Conservation (phyloP, 1,284 basidiomycete genomes). For the Pseudomicrostroma phylloplanum region DNA sequence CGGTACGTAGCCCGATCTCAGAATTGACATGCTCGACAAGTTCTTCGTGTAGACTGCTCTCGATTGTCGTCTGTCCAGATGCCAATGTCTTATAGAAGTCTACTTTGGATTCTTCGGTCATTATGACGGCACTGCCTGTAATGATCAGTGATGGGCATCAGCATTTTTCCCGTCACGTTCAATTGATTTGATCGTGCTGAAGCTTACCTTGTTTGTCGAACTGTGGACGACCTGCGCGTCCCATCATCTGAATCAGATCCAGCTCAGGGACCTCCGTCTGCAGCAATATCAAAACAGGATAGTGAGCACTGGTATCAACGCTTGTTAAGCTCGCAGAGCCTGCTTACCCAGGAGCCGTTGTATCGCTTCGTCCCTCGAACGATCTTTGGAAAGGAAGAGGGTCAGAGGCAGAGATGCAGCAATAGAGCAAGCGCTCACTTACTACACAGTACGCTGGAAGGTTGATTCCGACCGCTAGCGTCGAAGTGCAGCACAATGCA, state of each 20-base stretch:
- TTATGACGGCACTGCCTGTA: slow-evolving; percentile 28
- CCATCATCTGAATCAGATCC: slow-evolving; percentile 59
- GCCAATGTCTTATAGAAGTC: slow-evolving; percentile 30
- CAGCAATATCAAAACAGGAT: too few relatives aligned
- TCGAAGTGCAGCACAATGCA: slow-evolving; percentile 58
- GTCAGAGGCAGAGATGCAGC: too few relatives aligned
- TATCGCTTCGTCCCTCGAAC: slow-evolving; percentile 37
- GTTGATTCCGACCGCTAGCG: slow-evolving; percentile 81
- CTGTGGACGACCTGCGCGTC: slow-evolving; percentile 76
- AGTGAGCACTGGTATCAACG: background rate
- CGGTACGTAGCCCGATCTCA: slow-evolving; percentile 22
- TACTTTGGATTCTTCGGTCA: slow-evolving; percentile 33
- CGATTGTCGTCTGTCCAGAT: slow-evolving; percentile 26
- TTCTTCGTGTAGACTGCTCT: slow-evolving; percentile 26
- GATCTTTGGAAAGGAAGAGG: slow-evolving; percentile 10
- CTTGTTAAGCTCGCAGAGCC: background rate
- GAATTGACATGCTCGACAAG: slow-evolving; percentile 39
- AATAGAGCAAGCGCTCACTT: too few relatives aligned
- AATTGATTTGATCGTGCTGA: too few relatives aligned
- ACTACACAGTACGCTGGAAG: slow-evolving; percentile 53
- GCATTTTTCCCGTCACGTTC: too few relatives aligned
- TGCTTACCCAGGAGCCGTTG: slow-evolving; percentile 14
- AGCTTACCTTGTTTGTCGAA: slow-evolving; percentile 60
- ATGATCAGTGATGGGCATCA: too few relatives aligned
- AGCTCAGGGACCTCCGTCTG: slow-evolving; percentile 29